These are phyloP conservation scores for Mycena epipterygia DNA, from an alignment of 768 basidiomycete species.

Conservation along the genomic window DNA sequence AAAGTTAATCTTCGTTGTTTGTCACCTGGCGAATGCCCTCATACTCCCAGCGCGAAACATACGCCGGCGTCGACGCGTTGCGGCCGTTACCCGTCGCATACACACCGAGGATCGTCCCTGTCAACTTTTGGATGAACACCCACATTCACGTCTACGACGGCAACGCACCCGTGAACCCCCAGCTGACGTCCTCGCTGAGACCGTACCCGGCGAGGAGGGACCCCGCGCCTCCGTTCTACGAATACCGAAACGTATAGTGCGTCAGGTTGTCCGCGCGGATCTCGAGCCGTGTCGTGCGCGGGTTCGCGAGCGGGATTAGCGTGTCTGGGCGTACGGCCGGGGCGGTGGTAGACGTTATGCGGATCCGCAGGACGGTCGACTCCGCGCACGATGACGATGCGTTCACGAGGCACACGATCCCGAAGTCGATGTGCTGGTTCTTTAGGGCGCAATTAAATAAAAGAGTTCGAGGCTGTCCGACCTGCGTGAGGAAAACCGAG, in stretches of 20 bases:
- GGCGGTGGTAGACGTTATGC: constrained; percentile 29
- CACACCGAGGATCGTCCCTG: constrained; percentile 30
- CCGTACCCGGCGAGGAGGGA: constrained; percentile 25
- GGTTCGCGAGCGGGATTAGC: constrained; percentile 20
- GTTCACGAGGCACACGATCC: constrained; percentile 25
- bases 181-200: constrained; percentile 32
- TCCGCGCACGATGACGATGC: constrained; percentile 12
- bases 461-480: neutral
- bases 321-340: constrained; percentile 14
- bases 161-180: constrained; percentile 33
- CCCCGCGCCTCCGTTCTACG: neutral
- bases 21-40: constrained; percentile 21
- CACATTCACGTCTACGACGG: too few species aligned
- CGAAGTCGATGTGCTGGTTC: constrained; percentile 36
- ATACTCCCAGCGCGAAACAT: constrained; percentile 32
- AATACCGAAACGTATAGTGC: constrained; percentile 31
- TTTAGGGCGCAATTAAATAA: neutral
- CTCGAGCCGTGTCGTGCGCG: constrained; percentile 22
- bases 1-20: neutral
- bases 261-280: constrained; percentile 34
- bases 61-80: constrained; percentile 32
- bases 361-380: constrained; percentile 23
- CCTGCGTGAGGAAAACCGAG: constrained; percentile 47
- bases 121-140: too few species aligned
- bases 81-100: constrained; percentile 32